These are phyloP conservation scores for Galium porrigens DNA, from an alignment of 305 asterid species.

Conservation along the genomic window DNA sequence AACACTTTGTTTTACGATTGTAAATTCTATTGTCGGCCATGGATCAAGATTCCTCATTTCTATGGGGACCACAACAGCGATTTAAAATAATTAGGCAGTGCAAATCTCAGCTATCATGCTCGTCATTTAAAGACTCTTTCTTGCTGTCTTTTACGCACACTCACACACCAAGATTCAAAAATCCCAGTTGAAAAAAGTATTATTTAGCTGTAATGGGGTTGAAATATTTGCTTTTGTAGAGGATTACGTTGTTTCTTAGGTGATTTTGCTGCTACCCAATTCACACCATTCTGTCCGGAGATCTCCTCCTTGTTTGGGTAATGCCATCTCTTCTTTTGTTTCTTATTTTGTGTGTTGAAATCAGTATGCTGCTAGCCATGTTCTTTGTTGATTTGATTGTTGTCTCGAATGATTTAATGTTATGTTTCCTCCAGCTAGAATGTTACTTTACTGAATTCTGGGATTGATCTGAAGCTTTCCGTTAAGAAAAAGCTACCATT, in stretches of 20 bases:
- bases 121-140: background rate
- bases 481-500: background rate
- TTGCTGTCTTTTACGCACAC: background rate
- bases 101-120: background rate
- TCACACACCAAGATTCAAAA: background rate
- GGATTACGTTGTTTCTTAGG: background rate
- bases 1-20: background rate
- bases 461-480: conserved; percentile 4
- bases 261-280: conserved; percentile 7
- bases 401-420: background rate
- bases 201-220: conserved; percentile 1
- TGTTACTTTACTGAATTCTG: background rate
- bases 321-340: background rate
- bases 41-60: background rate
- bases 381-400: background rate
- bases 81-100: background rate
- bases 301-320: background rate
- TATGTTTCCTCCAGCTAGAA: background rate
- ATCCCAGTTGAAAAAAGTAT: background rate
- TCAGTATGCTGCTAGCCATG: background rate
- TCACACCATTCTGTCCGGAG: background rate
- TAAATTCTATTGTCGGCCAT: conserved; percentile 10
- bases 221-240: background rate
- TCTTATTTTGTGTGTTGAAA: background rate
- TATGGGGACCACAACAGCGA: background rate